phyloP scores from a whole-genome alignment of 257 asterid genomes.

The Apocynum venetum region DNA sequence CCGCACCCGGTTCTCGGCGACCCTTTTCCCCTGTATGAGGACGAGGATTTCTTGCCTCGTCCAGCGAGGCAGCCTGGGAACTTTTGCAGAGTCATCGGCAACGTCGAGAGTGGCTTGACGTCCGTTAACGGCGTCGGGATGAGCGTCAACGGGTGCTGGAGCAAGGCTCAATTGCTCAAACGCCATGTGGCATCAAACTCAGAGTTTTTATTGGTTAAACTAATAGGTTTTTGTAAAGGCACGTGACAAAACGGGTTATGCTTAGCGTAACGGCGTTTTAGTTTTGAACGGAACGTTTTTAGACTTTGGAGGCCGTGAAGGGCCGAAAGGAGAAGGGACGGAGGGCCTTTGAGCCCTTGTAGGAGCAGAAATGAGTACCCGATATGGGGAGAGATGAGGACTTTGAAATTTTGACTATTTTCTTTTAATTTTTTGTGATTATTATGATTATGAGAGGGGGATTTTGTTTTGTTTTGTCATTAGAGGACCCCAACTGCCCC shows the following conservation, averaged over 20 bases:
- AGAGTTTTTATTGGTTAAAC: neutral
- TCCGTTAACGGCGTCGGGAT: constrained; percentile 32
- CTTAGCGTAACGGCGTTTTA: constrained; percentile 45
- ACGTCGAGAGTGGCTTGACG: constrained; percentile 45
- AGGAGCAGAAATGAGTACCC: neutral
- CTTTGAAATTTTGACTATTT: neutral
- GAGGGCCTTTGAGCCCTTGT: neutral
- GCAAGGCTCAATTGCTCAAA: constrained; percentile 53
- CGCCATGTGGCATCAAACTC: constrained; percentile 41
- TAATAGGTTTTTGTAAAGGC: constrained; percentile 21
- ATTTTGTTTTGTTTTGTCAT: neutral
- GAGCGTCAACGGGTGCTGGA: constrained; percentile 45
- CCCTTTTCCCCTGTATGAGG: constrained; percentile 78
- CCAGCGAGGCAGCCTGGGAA: constrained; percentile 87
- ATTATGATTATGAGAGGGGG: constrained; percentile 6
- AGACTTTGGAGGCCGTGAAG: neutral
- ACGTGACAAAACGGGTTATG: constrained; percentile 35
- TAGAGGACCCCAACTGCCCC: neutral
- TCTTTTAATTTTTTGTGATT: neutral
- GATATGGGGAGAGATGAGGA: neutral
- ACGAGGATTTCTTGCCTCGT: constrained; percentile 84
- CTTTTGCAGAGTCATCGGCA: constrained; percentile 45
- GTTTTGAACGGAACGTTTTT: constrained; percentile 25
- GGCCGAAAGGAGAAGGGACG: neutral
- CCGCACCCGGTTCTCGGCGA: constrained; percentile 63